Evolutionary conservation across 2,329 filamentous ascomycete species (phyloP).

Genomic region (Penicillium brasilianum): DNA sequence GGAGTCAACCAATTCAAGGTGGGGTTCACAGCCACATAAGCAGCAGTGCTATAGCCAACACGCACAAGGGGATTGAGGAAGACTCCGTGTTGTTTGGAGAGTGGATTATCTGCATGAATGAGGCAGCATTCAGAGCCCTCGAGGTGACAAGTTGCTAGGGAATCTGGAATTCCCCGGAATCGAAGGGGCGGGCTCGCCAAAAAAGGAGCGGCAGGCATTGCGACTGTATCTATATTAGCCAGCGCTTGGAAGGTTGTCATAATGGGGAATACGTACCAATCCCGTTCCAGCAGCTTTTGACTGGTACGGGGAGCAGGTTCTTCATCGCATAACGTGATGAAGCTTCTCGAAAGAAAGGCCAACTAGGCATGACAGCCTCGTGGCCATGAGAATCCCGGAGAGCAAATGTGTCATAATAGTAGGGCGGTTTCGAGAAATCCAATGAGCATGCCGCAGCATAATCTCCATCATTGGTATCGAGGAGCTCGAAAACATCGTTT

Average conservation of each 20-base stretch:
- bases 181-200: constrained; percentile 48
- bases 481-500: constrained; percentile 59
- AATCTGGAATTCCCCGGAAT: constrained; percentile 70
- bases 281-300: constrained; percentile 72
- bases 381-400: constrained; percentile 70
- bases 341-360: constrained; percentile 63
- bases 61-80: constrained; percentile 49
- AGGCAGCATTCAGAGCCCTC: constrained; percentile 83
- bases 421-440: constrained; percentile 70
- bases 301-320: constrained; percentile 59
- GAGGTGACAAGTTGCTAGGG: constrained; percentile 59
- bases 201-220: constrained; percentile 34
- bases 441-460: constrained; percentile 74
- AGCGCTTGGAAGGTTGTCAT: background rate
- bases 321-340: constrained; percentile 61
- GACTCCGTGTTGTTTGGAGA: constrained; percentile 38
- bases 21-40: constrained; percentile 33
- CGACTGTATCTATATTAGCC: constrained; percentile 27
- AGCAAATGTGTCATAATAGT: constrained; percentile 76
- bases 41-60: constrained; percentile 42
- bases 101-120: constrained; percentile 47
- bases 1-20: constrained; percentile 53
- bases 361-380: constrained; percentile 67
- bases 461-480: constrained; percentile 62
- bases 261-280: constrained; percentile 50